A percentile compares a stretch with the other conserved stretches of the same genome.
phyloP scores from a whole-genome alignment of 768 basidiomycete genomes.

The Tubosaeta sp. region DNA sequence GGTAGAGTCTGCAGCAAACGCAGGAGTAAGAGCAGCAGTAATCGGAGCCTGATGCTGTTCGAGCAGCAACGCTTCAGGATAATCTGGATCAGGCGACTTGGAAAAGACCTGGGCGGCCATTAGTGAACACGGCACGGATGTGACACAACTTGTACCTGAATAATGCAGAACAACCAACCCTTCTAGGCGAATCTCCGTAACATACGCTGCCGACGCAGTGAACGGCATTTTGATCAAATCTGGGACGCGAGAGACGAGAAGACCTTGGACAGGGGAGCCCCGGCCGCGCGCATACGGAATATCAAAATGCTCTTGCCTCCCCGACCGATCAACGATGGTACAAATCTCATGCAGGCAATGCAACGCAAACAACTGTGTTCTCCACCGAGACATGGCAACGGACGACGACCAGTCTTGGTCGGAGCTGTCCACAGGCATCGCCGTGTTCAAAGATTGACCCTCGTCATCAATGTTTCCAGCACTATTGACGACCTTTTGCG shows the following conservation, averaged over 20 bases:
- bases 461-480: constrained; percentile 77
- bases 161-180: constrained; percentile 88
- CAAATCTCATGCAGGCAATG: constrained; percentile 91
- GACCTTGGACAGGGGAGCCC: constrained; percentile 52
- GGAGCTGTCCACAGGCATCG: constrained; percentile 31
- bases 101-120: constrained; percentile 69
- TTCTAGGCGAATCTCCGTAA: constrained; percentile 90
- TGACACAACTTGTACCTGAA: constrained; percentile 56
- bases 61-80: constrained; percentile 81
- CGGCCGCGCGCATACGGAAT: constrained; percentile 60
- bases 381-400: constrained; percentile 78
- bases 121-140: neutral
- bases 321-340: constrained; percentile 63
- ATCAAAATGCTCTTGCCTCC: constrained; percentile 81
- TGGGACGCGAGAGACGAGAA: constrained; percentile 81
- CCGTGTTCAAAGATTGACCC: constrained; percentile 81
- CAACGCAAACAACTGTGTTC: constrained; percentile 93
- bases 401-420: constrained; percentile 33
- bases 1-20: constrained; percentile 91
- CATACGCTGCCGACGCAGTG: constrained; percentile 93
- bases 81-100: constrained; percentile 84
- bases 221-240: constrained; percentile 98
- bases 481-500: constrained; percentile 67
- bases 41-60: constrained; percentile 99
- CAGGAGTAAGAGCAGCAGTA: constrained; percentile 93